Conservation (phyloP, 495 filamentous ascomycete species). For the Glarea lozoyensis region DNA sequence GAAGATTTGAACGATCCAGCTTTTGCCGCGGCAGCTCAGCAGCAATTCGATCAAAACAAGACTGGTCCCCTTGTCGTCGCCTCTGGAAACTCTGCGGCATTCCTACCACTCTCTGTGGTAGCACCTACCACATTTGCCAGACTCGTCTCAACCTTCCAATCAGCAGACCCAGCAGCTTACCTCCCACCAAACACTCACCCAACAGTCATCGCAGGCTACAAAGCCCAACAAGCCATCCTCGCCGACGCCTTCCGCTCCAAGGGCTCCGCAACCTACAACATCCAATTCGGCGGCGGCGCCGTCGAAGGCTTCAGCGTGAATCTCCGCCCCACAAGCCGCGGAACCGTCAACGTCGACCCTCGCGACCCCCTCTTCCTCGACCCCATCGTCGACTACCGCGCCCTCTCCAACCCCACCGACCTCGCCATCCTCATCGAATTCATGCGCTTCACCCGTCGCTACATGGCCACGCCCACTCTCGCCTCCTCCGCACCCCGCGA, state of each 20-base stretch:
- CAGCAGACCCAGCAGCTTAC: neutral
- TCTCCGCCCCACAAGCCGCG: constrained; percentile 17
- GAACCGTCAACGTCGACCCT: constrained; percentile 8
- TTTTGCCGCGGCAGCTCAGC: neutral
- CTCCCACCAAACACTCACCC: neutral
- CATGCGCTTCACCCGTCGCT: constrained; percentile 7
- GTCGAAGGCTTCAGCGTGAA: neutral
- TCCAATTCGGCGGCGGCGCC: neutral
- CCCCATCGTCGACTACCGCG: constrained; percentile 12
- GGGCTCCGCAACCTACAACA: neutral
- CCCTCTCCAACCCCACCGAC: constrained; percentile 16
- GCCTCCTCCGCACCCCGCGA: neutral
- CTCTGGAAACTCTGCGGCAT: neutral
- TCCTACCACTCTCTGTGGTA: neutral
- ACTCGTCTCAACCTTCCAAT: neutral
- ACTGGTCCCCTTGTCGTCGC: neutral
- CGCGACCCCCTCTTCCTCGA: constrained; percentile 15
- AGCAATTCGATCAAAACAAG: too few species aligned
- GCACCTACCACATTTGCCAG: neutral
- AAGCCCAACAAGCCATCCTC: neutral
- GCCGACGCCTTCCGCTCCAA: neutral
- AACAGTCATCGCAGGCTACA: neutral
- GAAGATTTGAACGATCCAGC: neutral
- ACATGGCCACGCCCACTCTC: constrained; percentile 14
- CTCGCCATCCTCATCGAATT: constrained; percentile 12